Percentiles rank a stretch among this genome's conserved stretches.
phyloP scores from a whole-genome alignment of 2,329 filamentous ascomycete genomes.

The Ophiostoma triangulosporum region DNA sequence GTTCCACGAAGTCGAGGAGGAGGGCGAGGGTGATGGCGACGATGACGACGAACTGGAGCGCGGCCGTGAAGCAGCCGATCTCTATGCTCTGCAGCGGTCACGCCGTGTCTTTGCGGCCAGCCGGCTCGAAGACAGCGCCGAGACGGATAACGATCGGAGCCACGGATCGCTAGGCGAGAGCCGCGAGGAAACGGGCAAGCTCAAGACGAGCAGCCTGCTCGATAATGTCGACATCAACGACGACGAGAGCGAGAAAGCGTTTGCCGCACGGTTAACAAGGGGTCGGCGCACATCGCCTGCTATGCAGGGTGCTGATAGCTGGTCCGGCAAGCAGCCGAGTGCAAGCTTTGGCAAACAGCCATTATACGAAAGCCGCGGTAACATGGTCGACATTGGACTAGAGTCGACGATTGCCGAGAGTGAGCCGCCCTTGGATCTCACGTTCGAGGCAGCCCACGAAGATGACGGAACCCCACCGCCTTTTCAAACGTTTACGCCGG shows the following conservation, averaged over 20 bases:
- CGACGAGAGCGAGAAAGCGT: neutral
- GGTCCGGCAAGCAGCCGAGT: constrained; percentile 45
- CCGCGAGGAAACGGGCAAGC: constrained; percentile 29
- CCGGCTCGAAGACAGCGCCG: constrained; percentile 72
- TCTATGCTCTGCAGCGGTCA: constrained; percentile 82
- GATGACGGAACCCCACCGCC: constrained; percentile 33
- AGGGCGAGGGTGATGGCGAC: constrained; percentile 52
- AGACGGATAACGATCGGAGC: constrained; percentile 61
- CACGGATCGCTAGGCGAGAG: constrained; percentile 40
- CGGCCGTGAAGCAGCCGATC: constrained; percentile 83
- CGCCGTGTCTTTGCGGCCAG: constrained; percentile 76
- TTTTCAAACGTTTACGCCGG: constrained; percentile 44
- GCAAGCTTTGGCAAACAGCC: constrained; percentile 31
- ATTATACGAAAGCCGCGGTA: constrained; percentile 34
- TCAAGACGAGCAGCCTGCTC: constrained; percentile 15
- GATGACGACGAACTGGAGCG: constrained; percentile 88
- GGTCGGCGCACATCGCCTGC: neutral
- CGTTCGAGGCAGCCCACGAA: constrained; percentile 16
- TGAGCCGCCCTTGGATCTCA: constrained; percentile 47
- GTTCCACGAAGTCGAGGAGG: constrained; percentile 56
- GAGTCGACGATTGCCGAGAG: constrained; percentile 50
- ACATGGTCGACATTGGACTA: constrained; percentile 78
- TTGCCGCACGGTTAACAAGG: neutral
- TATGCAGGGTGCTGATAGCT: neutral
- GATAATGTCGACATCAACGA: neutral